A percentile compares a stretch with the other conserved stretches of the same genome.
Conservation (phyloP, 1,139 yeast genomes). For the Sugiyamaella japonica region DNA sequence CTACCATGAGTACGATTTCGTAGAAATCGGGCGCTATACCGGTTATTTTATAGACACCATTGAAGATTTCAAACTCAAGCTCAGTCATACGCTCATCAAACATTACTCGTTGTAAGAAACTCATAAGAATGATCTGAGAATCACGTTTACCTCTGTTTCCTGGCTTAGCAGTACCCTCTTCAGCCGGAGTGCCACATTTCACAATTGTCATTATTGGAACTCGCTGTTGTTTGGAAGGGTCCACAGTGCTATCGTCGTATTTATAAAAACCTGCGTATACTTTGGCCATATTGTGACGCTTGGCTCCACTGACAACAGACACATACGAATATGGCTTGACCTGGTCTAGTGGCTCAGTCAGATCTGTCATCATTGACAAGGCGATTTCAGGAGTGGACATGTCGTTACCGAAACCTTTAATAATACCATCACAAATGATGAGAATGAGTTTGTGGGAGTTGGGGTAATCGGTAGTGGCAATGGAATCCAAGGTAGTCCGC, state of each 20-base stretch:
- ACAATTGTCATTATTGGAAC: slow-evolving; percentile 82
- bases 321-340: slow-evolving; percentile 84
- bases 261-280: slow-evolving; percentile 83
- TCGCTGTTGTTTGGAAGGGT: slow-evolving; percentile 80
- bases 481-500: slow-evolving; percentile 83
- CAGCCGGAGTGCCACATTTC: slow-evolving; percentile 91
- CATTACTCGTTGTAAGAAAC: slow-evolving; percentile 84
- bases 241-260: slow-evolving; percentile 71
- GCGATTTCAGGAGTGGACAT: slow-evolving; percentile 85
- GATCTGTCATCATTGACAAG: slow-evolving; percentile 83
- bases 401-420: slow-evolving; percentile 92
- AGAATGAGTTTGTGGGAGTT: slow-evolving; percentile 86
- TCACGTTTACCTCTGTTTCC: slow-evolving; percentile 99
- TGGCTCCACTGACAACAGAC: slow-evolving; percentile 89
- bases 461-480: slow-evolving; percentile 92
- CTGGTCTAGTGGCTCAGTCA: slow-evolving; percentile 66
- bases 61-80: slow-evolving; percentile 78
- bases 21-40: slow-evolving; percentile 87
- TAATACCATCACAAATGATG: slow-evolving; percentile 88
- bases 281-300: slow-evolving; percentile 97
- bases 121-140: slow-evolving; percentile 91
- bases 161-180: slow-evolving; percentile 76
- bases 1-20: slow-evolving; percentile 89
- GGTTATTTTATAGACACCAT: slow-evolving; percentile 79
- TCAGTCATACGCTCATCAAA: slow-evolving; percentile 98